Evolutionary conservation across 2,329 filamentous ascomycete genomes (phyloP).

Genomic region (Penicillium sp.): DNA sequence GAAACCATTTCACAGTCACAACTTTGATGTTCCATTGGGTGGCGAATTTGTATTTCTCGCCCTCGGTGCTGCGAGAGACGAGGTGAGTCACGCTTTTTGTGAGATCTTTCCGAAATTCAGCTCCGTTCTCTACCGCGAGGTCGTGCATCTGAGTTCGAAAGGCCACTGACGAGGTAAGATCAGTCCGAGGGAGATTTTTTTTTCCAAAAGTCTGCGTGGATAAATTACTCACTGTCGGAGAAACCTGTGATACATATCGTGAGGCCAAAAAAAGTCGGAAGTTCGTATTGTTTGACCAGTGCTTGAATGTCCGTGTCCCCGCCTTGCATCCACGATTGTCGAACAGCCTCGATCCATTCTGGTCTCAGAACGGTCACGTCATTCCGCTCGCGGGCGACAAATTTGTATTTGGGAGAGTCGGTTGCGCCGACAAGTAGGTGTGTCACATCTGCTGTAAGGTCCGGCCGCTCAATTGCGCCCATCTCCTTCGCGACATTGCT

Average conservation of each 20-base stretch:
- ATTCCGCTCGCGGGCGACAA: constrained; percentile 81
- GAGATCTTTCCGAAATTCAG: constrained; percentile 79
- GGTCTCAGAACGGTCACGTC: constrained; percentile 78
- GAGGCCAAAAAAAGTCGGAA: constrained; percentile 46
- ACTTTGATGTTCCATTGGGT: constrained; percentile 72
- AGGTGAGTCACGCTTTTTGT: constrained; percentile 83
- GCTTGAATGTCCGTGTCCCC: constrained; percentile 64
- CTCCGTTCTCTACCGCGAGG: constrained; percentile 64
- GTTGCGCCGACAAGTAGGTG: constrained; percentile 88
- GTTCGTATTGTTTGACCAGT: constrained; percentile 56
- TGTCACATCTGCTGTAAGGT: constrained; percentile 92
- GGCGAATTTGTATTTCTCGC: constrained; percentile 88
- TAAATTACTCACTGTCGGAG: constrained; percentile 50
- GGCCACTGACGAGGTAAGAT: constrained; percentile 42
- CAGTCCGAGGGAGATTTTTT: no score
- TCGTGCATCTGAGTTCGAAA: constrained; percentile 66
- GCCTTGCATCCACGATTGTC: constrained; percentile 73
- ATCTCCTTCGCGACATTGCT: constrained; percentile 60
- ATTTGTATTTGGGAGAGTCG: constrained; percentile 88
- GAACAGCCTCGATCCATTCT: constrained; percentile 78
- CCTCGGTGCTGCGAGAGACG: constrained; percentile 69
- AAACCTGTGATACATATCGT: constrained; percentile 66
- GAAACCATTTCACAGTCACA: constrained; percentile 78
- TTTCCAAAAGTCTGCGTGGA: no score
- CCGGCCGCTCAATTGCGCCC: constrained; percentile 79